Evolutionary conservation across 2,329 filamentous ascomycete species (phyloP), one percentile per base, ranked within the genome.

Genomic region (Aaosphaeria arxii): DNA sequence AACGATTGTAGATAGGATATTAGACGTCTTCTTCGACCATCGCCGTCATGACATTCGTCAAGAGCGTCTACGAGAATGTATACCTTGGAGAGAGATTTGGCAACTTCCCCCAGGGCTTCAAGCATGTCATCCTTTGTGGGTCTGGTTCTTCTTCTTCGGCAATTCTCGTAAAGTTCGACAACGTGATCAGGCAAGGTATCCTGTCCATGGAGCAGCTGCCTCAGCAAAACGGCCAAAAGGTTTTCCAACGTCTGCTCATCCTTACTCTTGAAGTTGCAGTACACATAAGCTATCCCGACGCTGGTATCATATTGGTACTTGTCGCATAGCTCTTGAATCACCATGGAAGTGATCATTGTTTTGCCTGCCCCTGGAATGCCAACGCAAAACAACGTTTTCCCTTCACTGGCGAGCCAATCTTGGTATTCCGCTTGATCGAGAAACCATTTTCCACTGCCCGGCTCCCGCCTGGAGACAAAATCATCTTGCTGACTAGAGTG

Each of bases 11-110:
- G 39, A 11, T 40, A 28, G 7, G 48, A 6, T 17, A 57, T 29
- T 7, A 49, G 45, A 13, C 17, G 40, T 28, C 4, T 11, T 13
- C 42, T 2, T 24, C 30, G 6, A 4, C 51, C 46, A 35, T 51
- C 32, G 7, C 31, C n/a, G 38, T 57, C 53, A 7, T 54, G 54
- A 44, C 58, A 58, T 44, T 66, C 61, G 45, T 67, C 62, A 13
- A 67, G 47, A n/a, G 56, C 64, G 44, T 66, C 62, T 1, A 67
- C 11, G 5, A 54, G 45, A 40, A 67, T 54, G 48, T 59, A 68
- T 5, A 58, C 50, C 51, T 40, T 56, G 2, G 53, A 51, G 52
- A 52, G 61, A 7, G 24, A 42, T 3, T 7, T 13, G 40, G 45
- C 29, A 6, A 59, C 56, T 17, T 46, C 42, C 7, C 41, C 9